Conservation (phyloP, 805 yeast genomes). For the Saccharomycopsis sp. region DNA sequence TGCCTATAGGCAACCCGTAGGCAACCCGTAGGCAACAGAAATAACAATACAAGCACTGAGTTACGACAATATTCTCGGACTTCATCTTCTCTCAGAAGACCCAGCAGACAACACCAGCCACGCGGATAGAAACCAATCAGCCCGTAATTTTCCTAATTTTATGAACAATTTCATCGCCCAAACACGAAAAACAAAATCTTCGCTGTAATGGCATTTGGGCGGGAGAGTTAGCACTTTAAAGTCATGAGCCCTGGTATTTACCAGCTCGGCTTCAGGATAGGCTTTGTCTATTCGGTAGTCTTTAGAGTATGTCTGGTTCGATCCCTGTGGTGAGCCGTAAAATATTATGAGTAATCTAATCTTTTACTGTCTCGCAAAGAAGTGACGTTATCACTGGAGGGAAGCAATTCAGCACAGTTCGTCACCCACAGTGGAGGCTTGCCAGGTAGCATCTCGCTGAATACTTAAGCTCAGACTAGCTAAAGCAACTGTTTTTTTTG, state of each 20-base stretch:
- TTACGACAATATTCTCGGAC: no score
- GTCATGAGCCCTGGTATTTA: conserved; percentile 15
- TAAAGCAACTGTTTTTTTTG: conserved; percentile 10
- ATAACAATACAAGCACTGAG: no score
- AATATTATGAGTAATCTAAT: conserved; percentile 15
- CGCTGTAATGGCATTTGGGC: conserved; percentile 21
- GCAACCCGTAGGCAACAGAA: no score
- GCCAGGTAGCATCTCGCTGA: conserved; percentile 21
- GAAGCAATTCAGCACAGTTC: conserved; percentile 22
- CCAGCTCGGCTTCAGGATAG: conserved; percentile 9
- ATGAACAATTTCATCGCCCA: background rate
- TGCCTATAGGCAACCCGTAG: no score
- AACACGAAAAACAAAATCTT: background rate
- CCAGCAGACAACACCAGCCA: no score
- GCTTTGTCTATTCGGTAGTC: background rate
- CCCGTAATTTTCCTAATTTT: no score
- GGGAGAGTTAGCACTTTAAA: conserved; percentile 16
- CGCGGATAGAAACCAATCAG: no score
- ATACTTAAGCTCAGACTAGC: conserved; percentile 9
- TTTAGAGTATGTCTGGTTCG: conserved; percentile 22
- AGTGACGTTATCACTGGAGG: conserved; percentile 21
- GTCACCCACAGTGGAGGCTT: conserved; percentile 21
- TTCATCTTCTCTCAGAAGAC: no score
- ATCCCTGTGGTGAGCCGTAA: conserved; percentile 20
- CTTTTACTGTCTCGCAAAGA: conserved; percentile 11